Evolutionary conservation across 2,329 filamentous ascomycete species (phyloP).

Genomic region (Pseudopyricularia cyperi): DNA sequence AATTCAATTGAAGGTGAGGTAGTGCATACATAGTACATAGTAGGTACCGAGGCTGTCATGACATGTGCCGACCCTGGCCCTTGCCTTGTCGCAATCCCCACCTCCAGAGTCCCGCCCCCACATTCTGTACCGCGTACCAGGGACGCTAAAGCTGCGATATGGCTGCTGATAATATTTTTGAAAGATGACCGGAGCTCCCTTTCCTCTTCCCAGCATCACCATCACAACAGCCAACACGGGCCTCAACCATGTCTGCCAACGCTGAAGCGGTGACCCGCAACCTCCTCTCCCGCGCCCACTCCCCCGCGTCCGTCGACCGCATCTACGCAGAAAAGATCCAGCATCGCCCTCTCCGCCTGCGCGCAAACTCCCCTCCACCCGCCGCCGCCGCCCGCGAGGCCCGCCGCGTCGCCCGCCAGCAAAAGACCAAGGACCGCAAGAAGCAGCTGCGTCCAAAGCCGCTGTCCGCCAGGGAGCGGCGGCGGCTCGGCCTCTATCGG

Average conservation of each 20-base stretch:
- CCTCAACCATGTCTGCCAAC: slow-evolving; percentile 7
- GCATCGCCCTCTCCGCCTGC: slow-evolving; percentile 67
- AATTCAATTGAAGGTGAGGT: background rate
- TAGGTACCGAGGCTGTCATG: background rate
- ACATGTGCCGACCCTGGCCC: background rate
- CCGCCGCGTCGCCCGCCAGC: slow-evolving; percentile 34
- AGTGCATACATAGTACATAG: background rate
- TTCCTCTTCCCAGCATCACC: background rate
- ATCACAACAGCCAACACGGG: background rate
- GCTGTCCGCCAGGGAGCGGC: slow-evolving; percentile 68
- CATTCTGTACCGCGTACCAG: background rate
- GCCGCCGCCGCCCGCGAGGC: slow-evolving; percentile 43
- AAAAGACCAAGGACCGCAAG: slow-evolving; percentile 31
- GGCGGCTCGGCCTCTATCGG: slow-evolving; percentile 58
- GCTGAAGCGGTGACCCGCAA: slow-evolving; percentile 36
- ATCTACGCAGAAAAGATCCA: slow-evolving; percentile 77
- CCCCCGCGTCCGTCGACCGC: slow-evolving; percentile 52
- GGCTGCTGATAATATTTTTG: background rate
- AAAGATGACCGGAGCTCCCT: background rate
- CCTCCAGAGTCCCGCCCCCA: background rate
- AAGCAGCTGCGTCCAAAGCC: slow-evolving; percentile 45
- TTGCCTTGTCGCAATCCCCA: background rate
- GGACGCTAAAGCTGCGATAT: background rate
- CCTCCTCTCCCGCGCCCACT: slow-evolving; percentile 68
- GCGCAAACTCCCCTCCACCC: slow-evolving; percentile 57